phyloP scores from a whole-genome alignment of 2,329 filamentous ascomycete species.

The Chrysoporthe puriensis region DNA sequence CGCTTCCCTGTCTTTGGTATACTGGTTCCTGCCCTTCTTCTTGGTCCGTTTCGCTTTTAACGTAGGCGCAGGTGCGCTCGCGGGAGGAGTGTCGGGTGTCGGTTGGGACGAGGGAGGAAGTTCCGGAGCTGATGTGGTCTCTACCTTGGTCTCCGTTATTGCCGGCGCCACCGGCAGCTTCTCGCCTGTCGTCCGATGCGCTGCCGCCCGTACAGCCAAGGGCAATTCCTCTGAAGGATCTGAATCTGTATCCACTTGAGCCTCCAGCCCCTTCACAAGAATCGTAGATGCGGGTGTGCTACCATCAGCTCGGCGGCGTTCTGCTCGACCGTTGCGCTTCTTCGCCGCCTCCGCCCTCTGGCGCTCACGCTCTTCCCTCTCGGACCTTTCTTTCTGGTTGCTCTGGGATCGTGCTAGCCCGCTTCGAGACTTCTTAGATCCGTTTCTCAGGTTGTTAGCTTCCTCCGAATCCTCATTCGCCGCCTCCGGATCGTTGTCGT shows the following conservation, averaged over 20 bases:
- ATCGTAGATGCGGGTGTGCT: constrained; percentile 37
- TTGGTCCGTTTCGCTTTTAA: constrained; percentile 70
- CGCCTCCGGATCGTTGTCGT: constrained; percentile 50
- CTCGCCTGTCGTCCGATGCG: constrained; percentile 37
- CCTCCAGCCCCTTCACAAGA: constrained; percentile 37
- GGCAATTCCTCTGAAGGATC: constrained; percentile 72
- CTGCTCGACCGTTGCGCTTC: constrained; percentile 80
- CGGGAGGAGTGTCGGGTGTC: constrained; percentile 52
- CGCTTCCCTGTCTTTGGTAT: constrained; percentile 73
- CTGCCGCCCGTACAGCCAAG: constrained; percentile 46
- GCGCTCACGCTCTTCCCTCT: constrained; percentile 75
- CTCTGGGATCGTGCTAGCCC: constrained; percentile 58
- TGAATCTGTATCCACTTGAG: constrained; percentile 61
- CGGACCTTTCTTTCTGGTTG: constrained; percentile 54
- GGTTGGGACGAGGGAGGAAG: constrained; percentile 51
- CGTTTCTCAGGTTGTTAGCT: constrained; percentile 56
- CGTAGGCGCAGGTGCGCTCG: constrained; percentile 45
- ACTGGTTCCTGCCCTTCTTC: constrained; percentile 78
- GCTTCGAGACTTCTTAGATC: constrained; percentile 63
- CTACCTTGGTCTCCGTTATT: constrained; percentile 28
- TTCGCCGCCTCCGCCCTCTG: constrained; percentile 74
- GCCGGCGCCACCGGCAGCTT: constrained; percentile 16
- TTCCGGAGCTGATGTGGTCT: constrained; percentile 37
- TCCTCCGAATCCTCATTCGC: constrained; percentile 73
- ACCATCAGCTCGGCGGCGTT: constrained; percentile 83